A percentile compares a stretch with the other conserved stretches of the same genome.
Conservation (phyloP, 495 filamentous ascomycete species). For the Xanthoparmelia taractica region DNA sequence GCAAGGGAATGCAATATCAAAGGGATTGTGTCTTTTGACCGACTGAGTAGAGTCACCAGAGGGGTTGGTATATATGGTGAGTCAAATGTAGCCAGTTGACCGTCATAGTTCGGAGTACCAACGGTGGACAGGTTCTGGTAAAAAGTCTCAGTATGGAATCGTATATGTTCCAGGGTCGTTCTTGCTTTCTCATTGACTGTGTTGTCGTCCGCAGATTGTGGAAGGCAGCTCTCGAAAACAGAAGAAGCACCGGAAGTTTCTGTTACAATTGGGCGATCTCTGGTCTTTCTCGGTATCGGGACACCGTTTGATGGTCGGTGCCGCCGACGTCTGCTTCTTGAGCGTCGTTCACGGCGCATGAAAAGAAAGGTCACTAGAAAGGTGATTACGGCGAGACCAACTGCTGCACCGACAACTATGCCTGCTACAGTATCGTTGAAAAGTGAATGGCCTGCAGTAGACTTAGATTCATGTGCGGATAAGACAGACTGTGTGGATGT, state of each 20-base stretch:
- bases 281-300: background rate
- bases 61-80: slow-evolving; percentile 9
- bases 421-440: slow-evolving; percentile 31
- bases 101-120: background rate
- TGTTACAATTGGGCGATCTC: background rate
- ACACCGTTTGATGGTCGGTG: background rate
- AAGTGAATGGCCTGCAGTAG: no score
- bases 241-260: background rate
- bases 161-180: slow-evolving; percentile 25
- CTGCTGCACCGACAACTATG: slow-evolving; percentile 29
- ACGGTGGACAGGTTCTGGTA: slow-evolving; percentile 19
- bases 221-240: slow-evolving; percentile 13
- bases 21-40: background rate
- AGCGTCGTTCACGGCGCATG: slow-evolving; percentile 20
- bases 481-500: background rate
- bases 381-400: slow-evolving; percentile 29
- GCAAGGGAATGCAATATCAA: slow-evolving; percentile 20
- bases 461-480: no score
- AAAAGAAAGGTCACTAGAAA: slow-evolving; percentile 27
- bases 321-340: background rate
- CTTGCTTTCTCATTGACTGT: slow-evolving; percentile 20
- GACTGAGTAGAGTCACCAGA: slow-evolving; percentile 6
- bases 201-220: slow-evolving; percentile 25
- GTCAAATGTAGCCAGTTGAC: slow-evolving; percentile 14
- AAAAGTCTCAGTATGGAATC: slow-evolving; percentile 29